Evolutionary conservation across 2,329 filamentous ascomycete genomes (phyloP).

Genomic region (Hymenoscyphus infarciens): DNA sequence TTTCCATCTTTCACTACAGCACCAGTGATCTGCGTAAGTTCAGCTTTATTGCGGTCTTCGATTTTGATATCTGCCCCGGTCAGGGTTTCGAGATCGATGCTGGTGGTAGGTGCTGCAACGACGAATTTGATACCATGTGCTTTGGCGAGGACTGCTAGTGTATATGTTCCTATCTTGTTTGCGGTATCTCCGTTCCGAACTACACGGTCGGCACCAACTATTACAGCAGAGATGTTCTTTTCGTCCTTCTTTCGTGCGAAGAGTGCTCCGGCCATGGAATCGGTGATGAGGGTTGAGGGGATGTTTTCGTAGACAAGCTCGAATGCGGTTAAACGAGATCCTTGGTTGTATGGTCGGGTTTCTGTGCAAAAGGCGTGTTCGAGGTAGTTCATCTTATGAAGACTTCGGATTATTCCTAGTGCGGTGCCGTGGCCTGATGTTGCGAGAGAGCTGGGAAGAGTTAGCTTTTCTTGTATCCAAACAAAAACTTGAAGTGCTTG

Average conservation of each 20-base stretch:
- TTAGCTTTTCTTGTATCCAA: slow-evolving; percentile 12
- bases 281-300: slow-evolving; percentile 85
- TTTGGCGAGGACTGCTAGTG: slow-evolving; percentile 82
- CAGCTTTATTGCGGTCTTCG: slow-evolving; percentile 76
- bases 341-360: slow-evolving; percentile 96
- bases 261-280: slow-evolving; percentile 92
- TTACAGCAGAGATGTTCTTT: slow-evolving; percentile 75
- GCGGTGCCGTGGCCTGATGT: slow-evolving; percentile 98
- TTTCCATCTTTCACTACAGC: slow-evolving; percentile 64
- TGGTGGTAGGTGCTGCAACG: slow-evolving; percentile 90
- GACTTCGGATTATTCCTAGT: slow-evolving; percentile 84
- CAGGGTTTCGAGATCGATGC: slow-evolving; percentile 79
- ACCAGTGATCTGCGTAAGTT: slow-evolving; percentile 82
- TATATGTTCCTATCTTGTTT: slow-evolving; percentile 97
- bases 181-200: slow-evolving; percentile 96
- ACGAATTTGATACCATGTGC: slow-evolving; percentile 91
- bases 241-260: slow-evolving; percentile 60
- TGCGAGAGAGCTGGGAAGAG: slow-evolving; percentile 67
- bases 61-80: slow-evolving; percentile 81
- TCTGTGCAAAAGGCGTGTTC: slow-evolving; percentile 93
- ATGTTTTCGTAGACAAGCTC: slow-evolving; percentile 94
- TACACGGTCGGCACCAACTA: slow-evolving; percentile 93
- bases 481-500: neutral
- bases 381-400: slow-evolving; percentile 63
- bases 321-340: slow-evolving; percentile 89